These are phyloP conservation scores for Sordariomycetes sp. DNA, from an alignment of 2,329 filamentous ascomycete species.

Conservation along the genomic window DNA sequence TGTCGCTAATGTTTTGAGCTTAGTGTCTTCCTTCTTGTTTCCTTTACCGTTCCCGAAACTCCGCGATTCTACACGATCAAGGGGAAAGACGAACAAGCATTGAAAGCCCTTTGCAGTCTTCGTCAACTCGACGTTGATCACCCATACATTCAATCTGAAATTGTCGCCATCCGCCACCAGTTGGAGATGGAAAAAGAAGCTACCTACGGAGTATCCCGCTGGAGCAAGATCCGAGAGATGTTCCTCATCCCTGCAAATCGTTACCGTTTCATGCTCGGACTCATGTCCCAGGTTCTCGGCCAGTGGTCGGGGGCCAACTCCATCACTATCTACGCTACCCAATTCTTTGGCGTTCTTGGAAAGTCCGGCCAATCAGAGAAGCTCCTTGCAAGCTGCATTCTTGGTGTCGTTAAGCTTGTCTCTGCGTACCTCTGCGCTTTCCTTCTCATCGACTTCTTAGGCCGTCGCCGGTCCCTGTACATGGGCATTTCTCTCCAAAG, in stretches of 20 bases:
- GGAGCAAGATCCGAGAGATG: not conserved
- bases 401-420: conserved; percentile 10
- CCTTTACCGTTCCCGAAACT: too few species aligned
- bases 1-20: conserved; percentile 50
- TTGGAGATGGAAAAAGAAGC: not conserved
- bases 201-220: not conserved
- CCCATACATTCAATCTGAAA: not conserved
- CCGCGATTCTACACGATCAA: not conserved
- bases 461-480: conserved; percentile 15
- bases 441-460: conserved; percentile 11
- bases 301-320: conserved; percentile 12
- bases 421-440: conserved; percentile 9
- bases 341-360: conserved; percentile 10
- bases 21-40: not conserved
- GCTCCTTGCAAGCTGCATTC: conserved; percentile 10
- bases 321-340: conserved; percentile 11
- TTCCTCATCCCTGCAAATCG: conserved; percentile 7
- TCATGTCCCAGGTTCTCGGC: conserved; percentile 9
- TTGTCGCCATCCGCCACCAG: not conserved
- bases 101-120: not conserved
- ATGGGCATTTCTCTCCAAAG: conserved; percentile 16
- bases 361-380: conserved; percentile 5
- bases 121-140: not conserved
- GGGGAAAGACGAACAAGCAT: not conserved
- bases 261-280: conserved; percentile 14